Evolutionary conservation across 306 rosid species (phyloP).

Genomic region (Macrotyloma uniflorum): DNA sequence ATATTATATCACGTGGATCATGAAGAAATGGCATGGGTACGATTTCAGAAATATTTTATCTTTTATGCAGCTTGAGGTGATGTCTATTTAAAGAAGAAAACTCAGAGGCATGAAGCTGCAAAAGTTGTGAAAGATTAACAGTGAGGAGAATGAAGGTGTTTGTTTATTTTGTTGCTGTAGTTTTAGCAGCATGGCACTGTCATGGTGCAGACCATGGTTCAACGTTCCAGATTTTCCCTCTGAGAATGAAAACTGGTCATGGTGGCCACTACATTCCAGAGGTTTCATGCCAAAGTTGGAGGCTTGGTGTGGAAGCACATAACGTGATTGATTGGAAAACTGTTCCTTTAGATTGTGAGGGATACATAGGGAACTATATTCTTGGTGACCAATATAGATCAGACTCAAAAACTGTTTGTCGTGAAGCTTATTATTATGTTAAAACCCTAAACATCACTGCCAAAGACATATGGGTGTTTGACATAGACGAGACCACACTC

Average conservation of each 20-base stretch:
- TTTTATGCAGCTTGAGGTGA: not conserved
- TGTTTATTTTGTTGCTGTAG: not conserved
- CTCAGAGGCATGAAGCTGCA: not conserved
- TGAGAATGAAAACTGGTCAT: conserved; percentile 36
- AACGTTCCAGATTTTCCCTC: conserved; percentile 45
- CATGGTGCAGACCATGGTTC: not conserved
- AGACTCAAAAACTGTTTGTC: conserved; percentile 47
- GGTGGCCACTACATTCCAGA: conserved; percentile 33
- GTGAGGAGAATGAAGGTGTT: not conserved
- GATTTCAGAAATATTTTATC: not conserved
- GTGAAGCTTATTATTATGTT: conserved; percentile 42
- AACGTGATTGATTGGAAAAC: conserved; percentile 50
- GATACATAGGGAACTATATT: conserved; percentile 58
- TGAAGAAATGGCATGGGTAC: no score
- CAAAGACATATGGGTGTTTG: conserved; percentile 52
- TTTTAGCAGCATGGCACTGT: not conserved
- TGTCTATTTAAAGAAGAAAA: not conserved
- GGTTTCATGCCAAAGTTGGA: conserved; percentile 62
- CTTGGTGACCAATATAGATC: conserved; percentile 47
- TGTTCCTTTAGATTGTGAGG: conserved; percentile 49
- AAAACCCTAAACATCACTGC: conserved; percentile 40
- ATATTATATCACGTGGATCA: not conserved
- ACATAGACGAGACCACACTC: conserved; percentile 63
- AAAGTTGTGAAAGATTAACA: not conserved
- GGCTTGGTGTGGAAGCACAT: conserved; percentile 63